A percentile compares a stretch with the other conserved stretches of the same genome.
Evolutionary conservation across 208 protist genomes (phyloP).

Genomic region (Tritrichomonas musculus): DNA sequence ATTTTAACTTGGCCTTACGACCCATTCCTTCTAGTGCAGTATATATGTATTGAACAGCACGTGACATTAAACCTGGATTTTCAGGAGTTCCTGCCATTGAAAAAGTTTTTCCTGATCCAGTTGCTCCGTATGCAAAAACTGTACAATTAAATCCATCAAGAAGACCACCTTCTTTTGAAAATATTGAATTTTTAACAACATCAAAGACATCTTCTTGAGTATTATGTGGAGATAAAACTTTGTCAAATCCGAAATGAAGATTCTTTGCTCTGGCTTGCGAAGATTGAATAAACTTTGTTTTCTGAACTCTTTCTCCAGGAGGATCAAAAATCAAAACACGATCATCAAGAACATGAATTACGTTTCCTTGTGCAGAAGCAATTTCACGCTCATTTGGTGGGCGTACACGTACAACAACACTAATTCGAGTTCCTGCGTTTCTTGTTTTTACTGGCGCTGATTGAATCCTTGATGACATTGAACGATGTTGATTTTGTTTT

Average conservation of each 20-base stretch:
- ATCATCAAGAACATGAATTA: slow-evolving; percentile 19
- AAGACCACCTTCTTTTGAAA: not conserved
- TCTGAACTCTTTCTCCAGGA: not conserved
- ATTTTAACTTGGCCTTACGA: not conserved
- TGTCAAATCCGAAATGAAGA: slow-evolving; percentile 21
- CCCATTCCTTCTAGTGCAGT: not conserved
- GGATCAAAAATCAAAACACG: slow-evolving; percentile 17
- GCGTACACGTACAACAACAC: slow-evolving; percentile 11
- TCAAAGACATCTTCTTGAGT: slow-evolving; percentile 18
- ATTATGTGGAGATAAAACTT: not conserved
- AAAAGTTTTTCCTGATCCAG: slow-evolving; percentile 34
- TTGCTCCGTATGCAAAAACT: slow-evolving; percentile 17
- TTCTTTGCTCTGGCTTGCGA: not conserved
- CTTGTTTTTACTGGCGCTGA: not conserved
- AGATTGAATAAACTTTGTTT: not conserved
- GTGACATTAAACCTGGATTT: slow-evolving; percentile 34
- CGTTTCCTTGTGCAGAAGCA: not conserved
- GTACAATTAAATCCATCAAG: slow-evolving; percentile 25
- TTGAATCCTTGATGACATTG: too few relatives aligned
- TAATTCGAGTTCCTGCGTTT: not conserved
- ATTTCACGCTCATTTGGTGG: not conserved
- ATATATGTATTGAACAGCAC: slow-evolving; percentile 5
- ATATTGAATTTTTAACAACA: not conserved
- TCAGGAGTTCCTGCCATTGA: slow-evolving; percentile 13
- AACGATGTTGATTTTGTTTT: too few relatives aligned